Percentiles rank a stretch among this genome's conserved stretches.
phyloP scores from a whole-genome alignment of 2,329 filamentous ascomycete genomes.

The Esteya vermicola region DNA sequence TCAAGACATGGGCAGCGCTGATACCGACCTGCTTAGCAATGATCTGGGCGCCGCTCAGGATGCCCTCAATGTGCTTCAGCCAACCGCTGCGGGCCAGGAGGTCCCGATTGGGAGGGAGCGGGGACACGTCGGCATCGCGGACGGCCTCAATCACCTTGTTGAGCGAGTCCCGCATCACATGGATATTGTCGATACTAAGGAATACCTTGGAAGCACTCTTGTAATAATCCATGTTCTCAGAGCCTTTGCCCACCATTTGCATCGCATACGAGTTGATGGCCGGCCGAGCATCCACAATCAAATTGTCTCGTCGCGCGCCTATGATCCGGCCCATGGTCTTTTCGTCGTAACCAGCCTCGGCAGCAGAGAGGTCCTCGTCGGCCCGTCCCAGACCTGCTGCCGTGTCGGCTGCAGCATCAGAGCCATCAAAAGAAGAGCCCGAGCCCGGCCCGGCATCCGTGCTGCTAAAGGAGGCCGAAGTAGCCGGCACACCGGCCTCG shows the following conservation, averaged over 20 bases:
- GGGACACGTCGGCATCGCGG: conserved; percentile 82
- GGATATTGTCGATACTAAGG: conserved; percentile 94
- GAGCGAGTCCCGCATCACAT: conserved; percentile 89
- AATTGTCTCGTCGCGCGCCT: conserved; percentile 81
- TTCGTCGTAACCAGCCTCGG: conserved; percentile 39
- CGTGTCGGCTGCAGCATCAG: conserved; percentile 16
- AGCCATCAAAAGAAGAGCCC: background rate
- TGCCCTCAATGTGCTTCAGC: conserved; percentile 75
- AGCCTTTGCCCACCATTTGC: conserved; percentile 83
- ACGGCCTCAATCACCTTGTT: conserved; percentile 77
- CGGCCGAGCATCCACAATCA: conserved; percentile 91
- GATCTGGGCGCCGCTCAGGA: conserved; percentile 71
- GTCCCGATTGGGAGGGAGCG: conserved; percentile 69
- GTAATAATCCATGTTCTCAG: conserved; percentile 97
- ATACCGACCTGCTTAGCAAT: conserved; percentile 83
- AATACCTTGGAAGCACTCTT: conserved; percentile 83
- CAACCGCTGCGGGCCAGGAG: conserved; percentile 72
- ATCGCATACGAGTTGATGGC: conserved; percentile 91
- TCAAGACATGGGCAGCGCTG: conserved; percentile 85
- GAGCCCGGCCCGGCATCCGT: background rate
- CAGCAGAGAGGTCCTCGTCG: conserved; percentile 52
- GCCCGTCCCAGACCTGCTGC: conserved; percentile 47
- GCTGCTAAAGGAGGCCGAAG: conserved; percentile 6
- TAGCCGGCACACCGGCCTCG: too few relatives aligned
- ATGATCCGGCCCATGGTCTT: conserved; percentile 50